Evolutionary conservation across 2,329 filamentous ascomycete species (phyloP).

Genomic region (Neospermospora avenae): DNA sequence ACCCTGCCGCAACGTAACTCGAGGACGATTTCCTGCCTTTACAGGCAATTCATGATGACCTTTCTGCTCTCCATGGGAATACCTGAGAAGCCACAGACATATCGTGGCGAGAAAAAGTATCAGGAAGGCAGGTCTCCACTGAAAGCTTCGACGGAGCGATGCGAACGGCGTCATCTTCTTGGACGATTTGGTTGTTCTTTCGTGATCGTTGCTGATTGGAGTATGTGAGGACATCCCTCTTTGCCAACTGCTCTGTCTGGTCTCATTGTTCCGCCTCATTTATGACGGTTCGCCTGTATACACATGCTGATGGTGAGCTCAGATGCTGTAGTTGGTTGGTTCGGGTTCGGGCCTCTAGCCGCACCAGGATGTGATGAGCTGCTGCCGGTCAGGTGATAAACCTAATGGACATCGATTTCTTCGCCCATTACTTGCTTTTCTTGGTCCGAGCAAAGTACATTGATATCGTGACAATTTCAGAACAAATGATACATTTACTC

Average conservation of each 20-base stretch:
- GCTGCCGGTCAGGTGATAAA: neutral
- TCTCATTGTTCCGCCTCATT: constrained; percentile 6
- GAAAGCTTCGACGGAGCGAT: neutral
- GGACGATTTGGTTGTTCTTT: neutral
- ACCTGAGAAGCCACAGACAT: neutral
- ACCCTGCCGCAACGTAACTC: constrained; percentile 29
- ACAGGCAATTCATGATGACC: neutral
- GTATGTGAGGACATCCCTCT: constrained; percentile 2
- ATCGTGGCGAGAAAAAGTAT: neutral
- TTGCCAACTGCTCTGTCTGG: neutral
- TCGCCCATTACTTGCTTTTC: neutral
- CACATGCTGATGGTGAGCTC: neutral
- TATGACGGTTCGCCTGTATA: neutral
- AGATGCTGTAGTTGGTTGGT: neutral
- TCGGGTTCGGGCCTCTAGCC: neutral
- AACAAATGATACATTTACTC: neutral
- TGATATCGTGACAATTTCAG: neutral
- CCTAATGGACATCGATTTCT: neutral
- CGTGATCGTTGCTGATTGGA: neutral
- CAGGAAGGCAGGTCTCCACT: neutral
- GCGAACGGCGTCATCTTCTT: constrained; percentile 2
- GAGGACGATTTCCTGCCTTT: constrained; percentile 2
- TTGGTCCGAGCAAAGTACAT: too few species aligned
- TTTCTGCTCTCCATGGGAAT: neutral
- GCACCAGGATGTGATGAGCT: neutral